A percentile compares a stretch with the other conserved stretches of the same genome.
phyloP scores from a whole-genome alignment of 139 green algal species.

The Closterium sp. region DNA sequence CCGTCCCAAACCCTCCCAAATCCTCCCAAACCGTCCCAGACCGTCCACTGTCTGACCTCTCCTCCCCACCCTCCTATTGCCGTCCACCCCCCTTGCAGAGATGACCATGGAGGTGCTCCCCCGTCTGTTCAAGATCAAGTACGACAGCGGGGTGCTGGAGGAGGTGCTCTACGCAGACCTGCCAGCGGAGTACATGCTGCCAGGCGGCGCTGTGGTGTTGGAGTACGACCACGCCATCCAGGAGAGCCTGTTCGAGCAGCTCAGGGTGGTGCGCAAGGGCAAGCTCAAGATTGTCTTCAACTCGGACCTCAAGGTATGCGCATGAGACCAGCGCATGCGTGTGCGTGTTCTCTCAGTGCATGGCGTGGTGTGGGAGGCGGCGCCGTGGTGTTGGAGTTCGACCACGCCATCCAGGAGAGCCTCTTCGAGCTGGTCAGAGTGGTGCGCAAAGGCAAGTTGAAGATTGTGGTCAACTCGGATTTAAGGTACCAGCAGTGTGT shows the following conservation, averaged over 20 bases:
- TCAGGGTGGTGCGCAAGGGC: conserved; percentile 48
- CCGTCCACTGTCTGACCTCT: too few species aligned
- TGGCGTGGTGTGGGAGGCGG: neutral
- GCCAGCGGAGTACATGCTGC: conserved; percentile 47
- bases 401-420: conserved; percentile 46
- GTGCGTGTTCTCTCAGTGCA: neutral
- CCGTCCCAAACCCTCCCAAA: too few species aligned
- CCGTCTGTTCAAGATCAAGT: conserved; percentile 60
- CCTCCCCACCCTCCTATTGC: too few species aligned
- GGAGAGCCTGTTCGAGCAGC: conserved; percentile 55
- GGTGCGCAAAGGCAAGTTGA: conserved; percentile 38
- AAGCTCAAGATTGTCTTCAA: conserved; percentile 38
- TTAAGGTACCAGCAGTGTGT: conserved; percentile 34
- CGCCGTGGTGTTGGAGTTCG: conserved; percentile 30
- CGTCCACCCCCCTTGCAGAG: conserved; percentile 31
- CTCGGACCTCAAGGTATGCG: conserved; percentile 27
- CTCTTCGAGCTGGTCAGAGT: conserved; percentile 55
- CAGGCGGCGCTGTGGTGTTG: conserved; percentile 19
- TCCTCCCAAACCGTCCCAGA: too few species aligned
- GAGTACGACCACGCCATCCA: conserved; percentile 50
- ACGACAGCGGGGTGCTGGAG: conserved; percentile 58
- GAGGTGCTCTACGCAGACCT: conserved; percentile 57
- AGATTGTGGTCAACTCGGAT: conserved; percentile 12
- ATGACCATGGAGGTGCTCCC: conserved; percentile 55
- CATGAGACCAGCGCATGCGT: neutral